Base-by-base conservation (phyloP, 202 grass and related monocot species). In the Schoenoplectus tabernaemontani region DNA sequence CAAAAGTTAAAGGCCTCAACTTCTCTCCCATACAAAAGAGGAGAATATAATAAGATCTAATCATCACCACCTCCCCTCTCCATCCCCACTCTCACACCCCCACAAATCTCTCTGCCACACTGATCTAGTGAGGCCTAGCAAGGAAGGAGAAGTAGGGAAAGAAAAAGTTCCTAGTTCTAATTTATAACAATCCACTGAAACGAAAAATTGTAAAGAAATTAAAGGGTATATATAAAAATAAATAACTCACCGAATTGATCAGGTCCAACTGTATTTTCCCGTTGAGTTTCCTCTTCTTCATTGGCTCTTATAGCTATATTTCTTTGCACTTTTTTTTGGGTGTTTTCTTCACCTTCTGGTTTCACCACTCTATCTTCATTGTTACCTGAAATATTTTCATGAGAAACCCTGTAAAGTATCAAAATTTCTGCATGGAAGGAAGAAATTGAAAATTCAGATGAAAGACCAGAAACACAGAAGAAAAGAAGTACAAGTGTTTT, bases 341-440 rank as follows among this genome's bases (percentile, higher is more conserved):
- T 72, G 54, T 44, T 74, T 39, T 38, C 57, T 42, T 50, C 53
- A 23, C 42, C 69, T 59, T 82, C 9, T 1, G 44, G 5, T 11
- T 64, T 72, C 37, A 78, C 80, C 76, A 51, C 23, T 20, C 34
- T 32, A 56, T 70, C 63, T 80, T 64, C 78, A 80, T 34, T 64
- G 34, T 64, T 65, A 65, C 24, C 78, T 80, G 78, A 65, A 65
- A 51, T n/a, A 47, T 80, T 80, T 80, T 80, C 54, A 80, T 5
- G 65, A 17, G 11, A 65, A 53, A 65, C 78, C 59, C 59, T 65
- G 59, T 80, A 63, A 80, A 22, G n/a, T 43, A 51, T 59, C n/a
- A 42, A 58, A 34, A 59, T 38, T 78, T 80, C 78, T 80, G 59
- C 78, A 80, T 32, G n/a, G 36, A 50, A 80, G 12, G 4, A 36